Evolutionary conservation across 2,329 filamentous ascomycete genomes (phyloP).

Genomic region (Magnaporthales sp.): DNA sequence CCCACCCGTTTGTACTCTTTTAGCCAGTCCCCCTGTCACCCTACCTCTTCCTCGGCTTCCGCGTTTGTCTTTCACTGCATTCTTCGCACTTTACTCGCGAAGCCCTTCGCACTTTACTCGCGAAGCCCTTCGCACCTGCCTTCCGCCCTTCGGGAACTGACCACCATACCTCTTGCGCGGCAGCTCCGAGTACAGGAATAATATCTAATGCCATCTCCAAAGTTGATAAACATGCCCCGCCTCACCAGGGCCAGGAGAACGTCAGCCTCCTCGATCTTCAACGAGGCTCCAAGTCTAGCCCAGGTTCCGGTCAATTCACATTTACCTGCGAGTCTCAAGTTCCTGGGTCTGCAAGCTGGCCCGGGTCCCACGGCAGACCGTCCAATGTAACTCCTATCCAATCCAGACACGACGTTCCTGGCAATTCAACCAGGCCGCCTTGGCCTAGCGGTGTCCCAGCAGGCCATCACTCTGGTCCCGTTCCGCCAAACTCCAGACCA

Average conservation of each 20-base stretch:
- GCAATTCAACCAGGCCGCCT: not conserved
- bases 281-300: conserved; percentile 45
- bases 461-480: not conserved
- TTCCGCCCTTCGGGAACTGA: not conserved
- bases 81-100: not conserved
- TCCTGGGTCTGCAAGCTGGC: conserved; percentile 69
- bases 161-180: conserved; percentile 3
- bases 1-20: not conserved
- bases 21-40: not conserved
- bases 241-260: conserved; percentile 64
- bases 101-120: not conserved
- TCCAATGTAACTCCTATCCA: conserved; percentile 9
- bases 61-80: not conserved
- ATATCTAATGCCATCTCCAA: conserved; percentile 90
- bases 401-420: not conserved
- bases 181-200: conserved; percentile 48
- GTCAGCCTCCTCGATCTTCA: conserved; percentile 69
- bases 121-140: not conserved
- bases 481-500: not conserved
- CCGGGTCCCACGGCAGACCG: conserved; percentile 31
- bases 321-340: conserved; percentile 93
- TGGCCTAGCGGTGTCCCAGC: not conserved
- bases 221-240: conserved; percentile 57
- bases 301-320: conserved; percentile 83
- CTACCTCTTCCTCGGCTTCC: not conserved